A percentile compares a stretch with the other conserved stretches of the same genome.
These are phyloP conservation scores for Aotearoamyces nothofagi DNA, from an alignment of 2,329 filamentous ascomycete genomes.

Conservation along the genomic window DNA sequence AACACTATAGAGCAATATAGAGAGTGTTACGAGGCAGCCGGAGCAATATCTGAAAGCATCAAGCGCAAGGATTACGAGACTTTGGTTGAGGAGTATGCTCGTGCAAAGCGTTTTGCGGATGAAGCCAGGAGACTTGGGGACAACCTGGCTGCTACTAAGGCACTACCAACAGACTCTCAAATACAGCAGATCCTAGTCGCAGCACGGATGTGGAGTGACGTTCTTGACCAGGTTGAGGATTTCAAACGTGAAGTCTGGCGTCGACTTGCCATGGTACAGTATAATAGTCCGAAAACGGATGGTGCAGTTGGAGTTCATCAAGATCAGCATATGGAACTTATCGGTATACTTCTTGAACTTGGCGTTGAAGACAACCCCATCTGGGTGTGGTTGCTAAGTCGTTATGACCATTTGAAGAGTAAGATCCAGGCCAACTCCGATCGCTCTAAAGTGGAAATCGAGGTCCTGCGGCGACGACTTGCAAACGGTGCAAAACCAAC, in stretches of 20 bases:
- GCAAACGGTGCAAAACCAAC: constrained; percentile 59
- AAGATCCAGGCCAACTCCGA: constrained; percentile 72
- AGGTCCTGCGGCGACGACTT: constrained; percentile 71
- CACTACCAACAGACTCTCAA: constrained; percentile 58
- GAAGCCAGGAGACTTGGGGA: constrained; percentile 59
- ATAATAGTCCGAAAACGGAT: constrained; percentile 22
- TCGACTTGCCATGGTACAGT: constrained; percentile 55
- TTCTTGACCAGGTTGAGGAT: constrained; percentile 68
- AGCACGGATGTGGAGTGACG: constrained; percentile 88
- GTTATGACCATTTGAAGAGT: constrained; percentile 76
- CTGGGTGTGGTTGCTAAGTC: constrained; percentile 85
- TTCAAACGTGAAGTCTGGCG: constrained; percentile 90
- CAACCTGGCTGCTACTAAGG: constrained; percentile 31
- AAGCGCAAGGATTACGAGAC: constrained; percentile 82
- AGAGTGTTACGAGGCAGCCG: constrained; percentile 68
- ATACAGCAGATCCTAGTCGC: constrained; percentile 78
- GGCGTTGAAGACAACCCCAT: constrained; percentile 94
- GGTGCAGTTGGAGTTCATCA: constrained; percentile 30
- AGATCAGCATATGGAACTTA: constrained; percentile 82
- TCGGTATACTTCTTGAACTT: constrained; percentile 76
- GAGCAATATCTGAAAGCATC: constrained; percentile 66
- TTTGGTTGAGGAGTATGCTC: constrained; percentile 73
- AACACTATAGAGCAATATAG: constrained; percentile 64
- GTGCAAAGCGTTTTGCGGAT: constrained; percentile 68
- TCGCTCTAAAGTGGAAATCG: constrained; percentile 80